Evolutionary conservation across 2,329 filamentous ascomycete genomes (phyloP), one percentile per base, ranked within the genome.

Genomic region (Calonectria pteridis): DNA sequence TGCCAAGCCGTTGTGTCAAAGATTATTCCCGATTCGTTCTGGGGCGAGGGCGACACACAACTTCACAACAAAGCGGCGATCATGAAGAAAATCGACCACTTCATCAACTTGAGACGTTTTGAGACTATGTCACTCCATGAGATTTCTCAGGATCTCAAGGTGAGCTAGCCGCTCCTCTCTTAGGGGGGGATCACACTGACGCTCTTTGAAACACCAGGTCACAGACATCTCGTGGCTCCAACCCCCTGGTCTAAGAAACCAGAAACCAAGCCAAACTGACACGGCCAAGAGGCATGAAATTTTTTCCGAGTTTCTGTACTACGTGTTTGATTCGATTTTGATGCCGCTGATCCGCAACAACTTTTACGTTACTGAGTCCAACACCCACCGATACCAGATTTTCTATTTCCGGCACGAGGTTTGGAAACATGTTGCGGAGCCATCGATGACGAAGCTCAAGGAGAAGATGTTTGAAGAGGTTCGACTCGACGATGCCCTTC

Each of bases 401-500:
- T 98, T 98, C 83, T 99, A 95, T 85, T 98, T 98, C 82, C 94
- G 96, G 5, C 97, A 99, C 77, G 97, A 99, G 83, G 88, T 97
- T 13, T 99, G 97, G 97, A 91, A 91, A 65, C 89, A 89, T 50
- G 84, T 98, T 40, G 91, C 93, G 2, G 93, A 96, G 78, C 94
- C 95, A 9, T 91, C 93, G 0, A 86, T 98, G 81, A 83, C 88
- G 1, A 85, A 86, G 0, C 85, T 98, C 28, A 97, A 94, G 80
- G 77, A 85, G 2, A 89, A 86, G 11, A 95, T 97, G 90, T 95
- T 98, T 75, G 93, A 97, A 76, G 94, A 97, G 78, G 86, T 98
- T 50, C 91, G 89, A 51, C 80, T 88, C 0, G 86, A 88, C 0
- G 86, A 89, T 13, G 92, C 92, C 0, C 84, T 87, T 26, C 86